Evolutionary conservation across 768 basidiomycete genomes (phyloP).

Genomic region (Auriscalpium orientale): DNA sequence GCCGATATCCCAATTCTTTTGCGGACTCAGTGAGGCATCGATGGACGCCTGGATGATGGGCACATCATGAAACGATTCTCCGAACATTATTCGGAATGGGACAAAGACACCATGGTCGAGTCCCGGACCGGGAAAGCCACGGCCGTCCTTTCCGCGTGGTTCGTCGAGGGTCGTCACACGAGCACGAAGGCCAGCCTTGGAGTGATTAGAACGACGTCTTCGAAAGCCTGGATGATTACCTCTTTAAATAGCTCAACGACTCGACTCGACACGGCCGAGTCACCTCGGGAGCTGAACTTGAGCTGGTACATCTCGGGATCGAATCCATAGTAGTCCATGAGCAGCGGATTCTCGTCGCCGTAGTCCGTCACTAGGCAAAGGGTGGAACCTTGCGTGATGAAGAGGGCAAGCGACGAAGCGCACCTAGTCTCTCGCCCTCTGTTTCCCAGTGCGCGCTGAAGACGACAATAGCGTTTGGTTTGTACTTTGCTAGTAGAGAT

Average conservation of each 20-base stretch:
- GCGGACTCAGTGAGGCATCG: constrained; percentile 49
- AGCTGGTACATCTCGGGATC: constrained; percentile 47
- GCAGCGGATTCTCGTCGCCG: constrained; percentile 64
- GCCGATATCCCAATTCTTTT: constrained; percentile 58
- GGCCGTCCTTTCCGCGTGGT: constrained; percentile 55
- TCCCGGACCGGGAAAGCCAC: constrained; percentile 57
- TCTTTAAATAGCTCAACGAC: constrained; percentile 54
- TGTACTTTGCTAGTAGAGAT: constrained; percentile 57
- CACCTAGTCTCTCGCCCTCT: constrained; percentile 46
- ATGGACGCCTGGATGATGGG: constrained; percentile 71
- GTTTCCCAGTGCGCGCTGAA: constrained; percentile 86
- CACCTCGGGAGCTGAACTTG: constrained; percentile 63
- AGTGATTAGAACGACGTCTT: neutral
- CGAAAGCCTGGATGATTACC: constrained; percentile 23
- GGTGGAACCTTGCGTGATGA: neutral
- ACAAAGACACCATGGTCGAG: constrained; percentile 78
- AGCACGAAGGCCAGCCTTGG: constrained; percentile 45
- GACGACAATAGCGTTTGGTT: constrained; percentile 71
- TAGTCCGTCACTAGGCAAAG: constrained; percentile 61
- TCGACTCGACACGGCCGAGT: constrained; percentile 45
- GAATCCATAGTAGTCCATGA: constrained; percentile 74
- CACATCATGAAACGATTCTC: constrained; percentile 48
- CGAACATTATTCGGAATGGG: constrained; percentile 76
- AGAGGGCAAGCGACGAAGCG: constrained; percentile 10
- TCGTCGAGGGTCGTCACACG: constrained; percentile 44